Base-by-base conservation (phyloP, 2,329 filamentous ascomycete genomes). In the Fusarium dlaminii region DNA sequence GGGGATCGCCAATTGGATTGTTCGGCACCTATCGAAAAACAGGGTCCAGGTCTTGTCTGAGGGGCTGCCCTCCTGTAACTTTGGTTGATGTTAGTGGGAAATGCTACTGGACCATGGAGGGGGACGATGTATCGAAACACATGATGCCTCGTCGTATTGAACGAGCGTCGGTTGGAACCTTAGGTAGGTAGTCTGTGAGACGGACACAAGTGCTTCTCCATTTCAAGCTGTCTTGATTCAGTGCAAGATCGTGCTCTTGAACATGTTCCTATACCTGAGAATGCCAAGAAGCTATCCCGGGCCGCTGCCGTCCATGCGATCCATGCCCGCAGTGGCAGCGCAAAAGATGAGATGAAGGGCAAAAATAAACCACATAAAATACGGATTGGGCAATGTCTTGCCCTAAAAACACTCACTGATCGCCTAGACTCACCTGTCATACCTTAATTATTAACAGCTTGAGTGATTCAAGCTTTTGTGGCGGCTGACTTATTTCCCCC, bases 241-340 rank as follows among this genome's bases (percentile, higher is more conserved):
- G 34, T 40, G 32, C 34, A 40, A 18, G 11, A 40, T 55, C 20
- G 34, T 55, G 20, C 27, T 48, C 30, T 27, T 29, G 40, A 49
- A 49, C 40, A 36, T 39, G 39, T 45, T 60, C 32, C 30, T 43
- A 58, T 49, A 46, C 55, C 63, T 63, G 54, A 45, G 39, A 60
- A 64, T 46, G 66, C 68, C 54, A 68, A 57, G 69, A 64, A 48
- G 51, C 69, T 68, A 72, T 70, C 58, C 60, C 68, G 70, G 70
- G 37, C 70, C 70, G 70, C 49, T 65, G 69, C 70, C 58, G 59
- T 59, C 49, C 59, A 68, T 60, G 55, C 49, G 24, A 72, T 57
- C 64, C 68, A 56, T 68, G 68, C n/a, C n/a, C n/a, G n/a, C n/a
- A 60, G 68, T 68, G 69, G 69, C 69, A 69, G 70, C 66, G 59